Evolutionary conservation across 2,329 filamentous ascomycete species (phyloP).

Genomic region (Colletotrichum costaricense): DNA sequence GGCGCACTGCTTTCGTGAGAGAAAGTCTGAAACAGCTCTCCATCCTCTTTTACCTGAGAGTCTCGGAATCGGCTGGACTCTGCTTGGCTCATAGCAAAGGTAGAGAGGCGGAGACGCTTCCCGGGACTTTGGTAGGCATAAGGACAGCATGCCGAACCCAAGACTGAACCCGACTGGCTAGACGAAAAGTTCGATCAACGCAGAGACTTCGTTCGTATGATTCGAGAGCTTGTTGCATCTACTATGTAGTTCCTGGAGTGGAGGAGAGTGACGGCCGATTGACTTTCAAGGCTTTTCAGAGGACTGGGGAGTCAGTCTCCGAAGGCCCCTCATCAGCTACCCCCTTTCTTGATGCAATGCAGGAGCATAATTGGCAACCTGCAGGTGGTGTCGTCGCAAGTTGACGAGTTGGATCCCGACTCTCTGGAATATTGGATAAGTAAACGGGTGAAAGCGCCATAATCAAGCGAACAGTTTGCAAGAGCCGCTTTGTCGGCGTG

Average conservation of each 20-base stretch:
- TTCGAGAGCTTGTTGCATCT: not conserved
- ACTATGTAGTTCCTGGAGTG: not conserved
- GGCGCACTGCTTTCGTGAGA: not conserved
- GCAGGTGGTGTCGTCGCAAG: not conserved
- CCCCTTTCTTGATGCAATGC: not conserved
- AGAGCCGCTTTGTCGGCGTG: not conserved
- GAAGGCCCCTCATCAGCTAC: not conserved
- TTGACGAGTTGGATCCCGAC: not conserved
- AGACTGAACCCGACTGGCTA: not conserved
- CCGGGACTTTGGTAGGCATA: not conserved
- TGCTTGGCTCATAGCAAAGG: not conserved
- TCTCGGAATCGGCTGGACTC: not conserved
- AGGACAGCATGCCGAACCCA: not conserved
- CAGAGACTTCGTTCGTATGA: not conserved
- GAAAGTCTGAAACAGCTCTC: constrained; percentile 13
- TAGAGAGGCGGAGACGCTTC: not conserved
- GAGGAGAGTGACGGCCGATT: constrained; percentile 23
- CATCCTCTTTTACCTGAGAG: not conserved
- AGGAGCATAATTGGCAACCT: not conserved
- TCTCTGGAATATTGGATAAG: not conserved
- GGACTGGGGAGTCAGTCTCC: constrained; percentile 15
- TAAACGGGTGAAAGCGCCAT: not conserved
- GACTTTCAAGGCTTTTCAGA: constrained; percentile 21
- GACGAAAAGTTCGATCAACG: not conserved
- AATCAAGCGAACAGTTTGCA: not conserved